Percentiles rank a stretch among this genome's conserved stretches.
Evolutionary conservation across 140 eudicot species (phyloP).

Genomic region (Cichorium intybus): DNA sequence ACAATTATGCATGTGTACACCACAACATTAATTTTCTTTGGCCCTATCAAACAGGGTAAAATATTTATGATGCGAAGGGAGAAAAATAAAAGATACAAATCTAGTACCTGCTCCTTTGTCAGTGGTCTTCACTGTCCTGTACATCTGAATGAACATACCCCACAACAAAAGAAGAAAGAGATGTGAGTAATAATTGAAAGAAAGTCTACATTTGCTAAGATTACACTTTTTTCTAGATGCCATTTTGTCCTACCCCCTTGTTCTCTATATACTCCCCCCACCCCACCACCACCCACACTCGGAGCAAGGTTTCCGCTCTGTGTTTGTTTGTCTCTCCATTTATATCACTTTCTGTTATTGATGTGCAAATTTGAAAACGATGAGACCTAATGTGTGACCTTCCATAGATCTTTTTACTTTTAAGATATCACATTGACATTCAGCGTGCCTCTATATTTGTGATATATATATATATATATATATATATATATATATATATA

Average conservation of each 20-base stretch:
- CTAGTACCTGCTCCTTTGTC: constrained; percentile 67
- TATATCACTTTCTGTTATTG: constrained; percentile 10
- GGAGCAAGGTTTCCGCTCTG: constrained; percentile 8
- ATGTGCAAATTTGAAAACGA: constrained; percentile 8
- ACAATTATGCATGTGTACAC: constrained; percentile 2
- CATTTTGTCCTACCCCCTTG: constrained; percentile 45
- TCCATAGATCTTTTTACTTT: neutral
- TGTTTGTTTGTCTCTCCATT: constrained; percentile 4
- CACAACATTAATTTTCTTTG: constrained; percentile 7
- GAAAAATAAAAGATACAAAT: constrained; percentile 29
- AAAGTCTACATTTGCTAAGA: constrained; percentile 5
- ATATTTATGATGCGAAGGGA: constrained; percentile 19
- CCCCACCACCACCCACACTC: constrained; percentile 16
- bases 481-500: too few relatives aligned
- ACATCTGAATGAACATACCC: constrained; percentile 74
- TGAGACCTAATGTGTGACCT: constrained; percentile 16
- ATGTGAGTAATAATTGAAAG: neutral
- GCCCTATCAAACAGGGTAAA: constrained; percentile 18
- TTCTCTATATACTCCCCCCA: neutral
- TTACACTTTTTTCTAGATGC: constrained; percentile 40
- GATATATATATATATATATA: too few relatives aligned
- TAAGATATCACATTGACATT: neutral
- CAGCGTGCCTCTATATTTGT: neutral
- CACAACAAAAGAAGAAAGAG: constrained; percentile 13
- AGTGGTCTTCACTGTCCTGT: constrained; percentile 98